These are phyloP conservation scores for Cercospora sp. DNA, from an alignment of 2,329 filamentous ascomycete species.

Conservation along the genomic window DNA sequence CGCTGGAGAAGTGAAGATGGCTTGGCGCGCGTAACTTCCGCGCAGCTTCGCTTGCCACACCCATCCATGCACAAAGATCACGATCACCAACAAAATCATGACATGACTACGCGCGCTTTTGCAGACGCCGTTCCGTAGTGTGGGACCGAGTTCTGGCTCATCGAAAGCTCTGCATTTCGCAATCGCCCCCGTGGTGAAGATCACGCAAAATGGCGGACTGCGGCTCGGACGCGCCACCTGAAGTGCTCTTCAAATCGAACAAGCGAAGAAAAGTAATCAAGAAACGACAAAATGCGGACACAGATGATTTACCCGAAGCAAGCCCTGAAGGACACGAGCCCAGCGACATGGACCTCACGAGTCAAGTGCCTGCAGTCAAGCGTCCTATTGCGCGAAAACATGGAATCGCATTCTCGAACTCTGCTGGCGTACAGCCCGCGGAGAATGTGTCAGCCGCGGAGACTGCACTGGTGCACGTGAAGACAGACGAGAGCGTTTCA, in stretches of 20 bases:
- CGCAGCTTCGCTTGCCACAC: background rate
- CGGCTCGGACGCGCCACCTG: conserved; percentile 9
- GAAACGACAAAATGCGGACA: conserved; percentile 42
- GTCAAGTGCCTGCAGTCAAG: conserved; percentile 14
- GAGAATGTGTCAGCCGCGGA: conserved; percentile 1
- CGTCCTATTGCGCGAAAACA: conserved; percentile 30
- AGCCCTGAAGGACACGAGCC: background rate
- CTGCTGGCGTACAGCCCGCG: background rate
- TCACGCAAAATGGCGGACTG: conserved; percentile 2
- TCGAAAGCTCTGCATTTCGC: background rate
- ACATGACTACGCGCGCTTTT: background rate
- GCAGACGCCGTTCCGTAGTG: background rate
- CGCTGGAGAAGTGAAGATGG: background rate
- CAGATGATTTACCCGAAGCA: conserved; percentile 19
- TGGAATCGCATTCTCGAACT: conserved; percentile 35
- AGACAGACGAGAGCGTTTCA: conserved; percentile 27
- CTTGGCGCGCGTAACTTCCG: conserved; percentile 4
- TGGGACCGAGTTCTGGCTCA: background rate
- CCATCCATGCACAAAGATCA: background rate
- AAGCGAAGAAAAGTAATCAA: conserved; percentile 56
- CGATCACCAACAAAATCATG: background rate
- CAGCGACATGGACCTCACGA: background rate
- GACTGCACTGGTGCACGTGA: conserved; percentile 19
- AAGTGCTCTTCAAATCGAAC: conserved; percentile 48
- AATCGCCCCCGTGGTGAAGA: background rate